Base-by-base conservation (phyloP, 2,329 filamentous ascomycete species). In the Verticillium zaregamsianum region DNA sequence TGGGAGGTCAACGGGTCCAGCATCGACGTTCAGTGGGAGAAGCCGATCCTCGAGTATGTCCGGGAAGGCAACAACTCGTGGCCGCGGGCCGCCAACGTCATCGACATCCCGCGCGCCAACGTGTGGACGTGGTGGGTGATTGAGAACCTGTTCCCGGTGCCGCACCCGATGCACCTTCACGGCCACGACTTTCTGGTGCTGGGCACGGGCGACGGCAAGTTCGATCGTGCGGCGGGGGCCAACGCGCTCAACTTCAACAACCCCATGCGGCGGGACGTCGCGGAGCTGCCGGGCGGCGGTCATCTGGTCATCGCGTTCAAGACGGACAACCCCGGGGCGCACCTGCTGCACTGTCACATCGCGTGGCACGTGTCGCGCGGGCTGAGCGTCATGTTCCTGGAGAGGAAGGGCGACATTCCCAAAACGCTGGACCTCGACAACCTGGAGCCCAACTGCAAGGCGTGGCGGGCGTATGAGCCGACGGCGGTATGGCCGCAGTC, bases 361-460 rank as follows among this genome's bases (percentile, higher is more conserved):
- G 77, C 78, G 17, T 82, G 77, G 80, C 82, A 85, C 66, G 73
- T 80, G 28, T 72, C 70, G 61, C 76, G 77, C 62, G 82, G 80
- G 35, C 74, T 85, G 15, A 79, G 76, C 9, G 70, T 84, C 35
- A 81, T 86, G 68, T 84, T 85, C 68, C 67, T 85, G 39, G 84
- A 73, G 68, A 68, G 69, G 45, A 59, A 62, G 62, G 52, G 57
- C 49, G 65, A 67, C 5, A 68, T 68, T 55, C 58, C 62, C 20
- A 15, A 28, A 5, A n/a, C 39, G 23, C 9, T 68, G 59, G 14
- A 64, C 33, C 54, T 68, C 55, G 23, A 61, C 37, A 40, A 64
- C 25, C 28, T 68, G n/a, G 31, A 55, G 11, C 62, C 64, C 3
- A 68, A 59, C 8, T 68, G 66, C 39, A 39, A 63, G 15, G 62